Evolutionary conservation across 73 alveolate genomes (phyloP).

Genomic region (Symbiodinium pilosum): DNA sequence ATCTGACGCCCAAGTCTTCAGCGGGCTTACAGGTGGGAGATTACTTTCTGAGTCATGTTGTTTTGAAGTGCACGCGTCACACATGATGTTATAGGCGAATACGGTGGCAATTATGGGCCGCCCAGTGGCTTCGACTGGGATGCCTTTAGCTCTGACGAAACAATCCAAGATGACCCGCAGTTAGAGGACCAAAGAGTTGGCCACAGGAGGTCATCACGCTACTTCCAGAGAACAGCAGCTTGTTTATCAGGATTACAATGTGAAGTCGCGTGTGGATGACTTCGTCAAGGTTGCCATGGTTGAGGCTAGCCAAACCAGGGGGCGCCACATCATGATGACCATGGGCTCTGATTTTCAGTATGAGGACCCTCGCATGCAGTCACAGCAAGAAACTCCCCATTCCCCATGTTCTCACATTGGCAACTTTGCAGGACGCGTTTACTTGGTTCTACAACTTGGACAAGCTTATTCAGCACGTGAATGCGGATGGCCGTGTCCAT

Average conservation of each 20-base stretch:
- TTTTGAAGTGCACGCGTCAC: no score
- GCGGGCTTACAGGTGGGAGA: conserved; percentile 48
- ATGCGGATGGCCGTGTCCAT: conserved; percentile 95
- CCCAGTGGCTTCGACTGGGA: conserved; percentile 80
- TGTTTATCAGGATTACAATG: conserved; percentile 92
- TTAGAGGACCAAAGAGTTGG: not conserved
- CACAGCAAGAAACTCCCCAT: conserved; percentile 89
- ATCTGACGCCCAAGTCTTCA: conserved; percentile 90
- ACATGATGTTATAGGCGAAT: not conserved
- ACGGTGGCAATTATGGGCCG: conserved; percentile 74
- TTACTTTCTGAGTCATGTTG: no score
- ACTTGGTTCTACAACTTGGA: conserved; percentile 96
- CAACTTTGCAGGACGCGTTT: conserved; percentile 96
- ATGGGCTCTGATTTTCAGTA: conserved; percentile 90
- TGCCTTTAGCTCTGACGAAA: conserved; percentile 77
- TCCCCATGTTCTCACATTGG: conserved; percentile 96
- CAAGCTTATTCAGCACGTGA: conserved; percentile 95
- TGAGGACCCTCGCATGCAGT: conserved; percentile 79
- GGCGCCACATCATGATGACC: conserved; percentile 89
- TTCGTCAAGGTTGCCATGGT: conserved; percentile 55
- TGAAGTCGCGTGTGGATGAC: conserved; percentile 93
- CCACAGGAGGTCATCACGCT: not conserved
- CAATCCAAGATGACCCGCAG: conserved; percentile 73
- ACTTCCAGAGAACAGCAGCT: no score
- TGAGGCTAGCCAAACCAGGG: conserved; percentile 54